These are phyloP conservation scores for Elsinoe ampelina DNA, from an alignment of 2,329 filamentous ascomycete species.

Conservation along the genomic window DNA sequence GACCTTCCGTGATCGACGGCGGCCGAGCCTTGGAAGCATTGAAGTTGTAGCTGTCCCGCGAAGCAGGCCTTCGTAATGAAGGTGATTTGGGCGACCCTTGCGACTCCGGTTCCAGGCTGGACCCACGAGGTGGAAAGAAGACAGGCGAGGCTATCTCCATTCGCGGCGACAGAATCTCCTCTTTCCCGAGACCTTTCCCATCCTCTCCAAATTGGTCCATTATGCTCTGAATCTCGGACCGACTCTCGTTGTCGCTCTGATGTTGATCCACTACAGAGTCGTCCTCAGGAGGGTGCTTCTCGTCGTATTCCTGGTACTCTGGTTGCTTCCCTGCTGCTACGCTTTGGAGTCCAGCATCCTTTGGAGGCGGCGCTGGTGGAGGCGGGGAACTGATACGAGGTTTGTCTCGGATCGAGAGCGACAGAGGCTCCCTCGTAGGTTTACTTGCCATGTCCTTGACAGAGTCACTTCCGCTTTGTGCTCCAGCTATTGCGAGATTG, in stretches of 20 bases:
- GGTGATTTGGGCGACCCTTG: constrained; percentile 7
- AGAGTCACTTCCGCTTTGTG: not conserved
- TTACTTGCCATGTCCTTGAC: not conserved
- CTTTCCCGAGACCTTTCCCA: constrained; percentile 47
- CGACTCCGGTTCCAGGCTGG: constrained; percentile 63
- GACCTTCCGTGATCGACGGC: constrained; percentile 20
- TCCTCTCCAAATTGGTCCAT: constrained; percentile 90
- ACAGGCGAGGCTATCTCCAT: constrained; percentile 75
- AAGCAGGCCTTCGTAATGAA: constrained; percentile 15
- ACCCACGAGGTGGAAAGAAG: constrained; percentile 73
- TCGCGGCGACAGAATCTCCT: constrained; percentile 87
- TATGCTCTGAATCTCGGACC: constrained; percentile 82
- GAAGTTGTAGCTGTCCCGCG: constrained; percentile 17
- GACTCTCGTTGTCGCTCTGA: constrained; percentile 23
- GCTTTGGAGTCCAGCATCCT: constrained; percentile 19
- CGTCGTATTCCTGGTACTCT: constrained; percentile 21
- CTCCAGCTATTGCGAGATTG: not conserved
- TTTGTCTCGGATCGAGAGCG: constrained; percentile 12
- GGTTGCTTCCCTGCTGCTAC: constrained; percentile 1
- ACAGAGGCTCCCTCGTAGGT: not conserved
- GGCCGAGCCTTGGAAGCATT: constrained; percentile 17
- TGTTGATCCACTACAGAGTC: constrained; percentile 16
- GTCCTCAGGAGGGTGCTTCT: constrained; percentile 24
- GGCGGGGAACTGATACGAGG: constrained; percentile 19
- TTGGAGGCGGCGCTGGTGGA: constrained; percentile 25